A percentile compares a stretch with the other conserved stretches of the same genome.
These are phyloP conservation scores for Pichia inconspicua DNA, from an alignment of 1,139 yeast genomes.

Conservation along the genomic window DNA sequence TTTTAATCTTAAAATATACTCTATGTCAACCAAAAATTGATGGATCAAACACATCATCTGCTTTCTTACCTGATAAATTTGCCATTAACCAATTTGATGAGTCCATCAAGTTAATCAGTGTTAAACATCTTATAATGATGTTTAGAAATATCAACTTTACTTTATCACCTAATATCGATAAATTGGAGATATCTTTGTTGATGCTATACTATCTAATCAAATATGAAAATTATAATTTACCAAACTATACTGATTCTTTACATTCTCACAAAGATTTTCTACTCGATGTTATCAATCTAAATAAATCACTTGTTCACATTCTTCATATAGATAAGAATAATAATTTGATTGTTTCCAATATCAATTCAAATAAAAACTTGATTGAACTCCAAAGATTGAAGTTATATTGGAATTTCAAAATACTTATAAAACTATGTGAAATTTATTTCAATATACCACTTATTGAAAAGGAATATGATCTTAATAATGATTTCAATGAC, in stretches of 20 bases:
- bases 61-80: slow-evolving; percentile 21
- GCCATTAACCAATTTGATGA: slow-evolving; percentile 27
- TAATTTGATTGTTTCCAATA: slow-evolving; percentile 7
- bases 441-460: slow-evolving; percentile 34
- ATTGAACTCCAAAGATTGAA: slow-evolving; percentile 43
- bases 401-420: slow-evolving; percentile 54
- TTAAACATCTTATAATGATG: slow-evolving; percentile 24
- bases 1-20: slow-evolving; percentile 31
- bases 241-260: slow-evolving; percentile 11
- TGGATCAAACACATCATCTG: slow-evolving; percentile 12
- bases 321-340: slow-evolving; percentile 19
- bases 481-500: background rate
- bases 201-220: slow-evolving; percentile 25
- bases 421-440: slow-evolving; percentile 44
- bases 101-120: slow-evolving; percentile 27
- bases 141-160: slow-evolving; percentile 25
- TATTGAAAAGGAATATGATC: slow-evolving; percentile 20
- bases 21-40: slow-evolving; percentile 22
- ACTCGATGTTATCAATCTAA: slow-evolving; percentile 22
- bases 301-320: slow-evolving; percentile 13
- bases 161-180: slow-evolving; percentile 23
- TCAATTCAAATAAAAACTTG: slow-evolving; percentile 18
- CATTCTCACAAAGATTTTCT: slow-evolving; percentile 17
- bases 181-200: slow-evolving; percentile 27
- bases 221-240: slow-evolving; percentile 25